Evolutionary conservation across 2,329 filamentous ascomycete genomes (phyloP), one percentile per base, ranked within the genome.

Genomic region (Didymella segeticola): DNA sequence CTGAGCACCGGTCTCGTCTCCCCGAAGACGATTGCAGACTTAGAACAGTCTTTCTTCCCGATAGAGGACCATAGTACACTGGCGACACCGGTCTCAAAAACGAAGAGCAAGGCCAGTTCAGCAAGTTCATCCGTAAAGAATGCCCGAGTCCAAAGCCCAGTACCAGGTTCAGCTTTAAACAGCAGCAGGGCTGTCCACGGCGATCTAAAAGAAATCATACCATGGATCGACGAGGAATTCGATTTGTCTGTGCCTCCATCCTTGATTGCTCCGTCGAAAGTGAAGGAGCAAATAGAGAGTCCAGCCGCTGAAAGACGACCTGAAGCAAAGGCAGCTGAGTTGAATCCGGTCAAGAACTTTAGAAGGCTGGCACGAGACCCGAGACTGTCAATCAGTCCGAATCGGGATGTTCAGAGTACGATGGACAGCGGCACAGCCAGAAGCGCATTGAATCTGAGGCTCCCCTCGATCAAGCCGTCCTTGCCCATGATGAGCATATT

Each of bases 21-120:
- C 4, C 58, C 55, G 4, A 57, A 51, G 39, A 60, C 49, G 5
- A 15, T 57, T 1, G 36, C 57, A n/a, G 23, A 25, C 9, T 22
- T 26, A 10, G 46, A 57, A n/a, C 39, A 56, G 3, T 45, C 17
- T 5, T 61, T 45, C 9, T 52, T 27, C 22, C 26, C 17, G 10
- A 36, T 11, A 19, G 38, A 19, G 27, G 41, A n/a, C 48, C 43
- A 12, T 36, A 39, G 12, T 39, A 37, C 37, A 4, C 15, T 31
- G 17, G 22, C 36, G 1, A 33, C 22, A 15, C 46, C 37, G 2
- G 12, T 5, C 5, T 31, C 27, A 3, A 19, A 20, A 27, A 57
- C 5, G 10, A 46, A n/a, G 29, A 48, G 19, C 36, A 50, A 9
- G n/a, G 14, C 5, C 14, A 27, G 25, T 22, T 31, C 17, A 45